A percentile compares a stretch with the other conserved stretches of the same genome.
These are phyloP conservation scores for Didymella sp. DNA, from an alignment of 2,329 filamentous ascomycete species.

Conservation along the genomic window DNA sequence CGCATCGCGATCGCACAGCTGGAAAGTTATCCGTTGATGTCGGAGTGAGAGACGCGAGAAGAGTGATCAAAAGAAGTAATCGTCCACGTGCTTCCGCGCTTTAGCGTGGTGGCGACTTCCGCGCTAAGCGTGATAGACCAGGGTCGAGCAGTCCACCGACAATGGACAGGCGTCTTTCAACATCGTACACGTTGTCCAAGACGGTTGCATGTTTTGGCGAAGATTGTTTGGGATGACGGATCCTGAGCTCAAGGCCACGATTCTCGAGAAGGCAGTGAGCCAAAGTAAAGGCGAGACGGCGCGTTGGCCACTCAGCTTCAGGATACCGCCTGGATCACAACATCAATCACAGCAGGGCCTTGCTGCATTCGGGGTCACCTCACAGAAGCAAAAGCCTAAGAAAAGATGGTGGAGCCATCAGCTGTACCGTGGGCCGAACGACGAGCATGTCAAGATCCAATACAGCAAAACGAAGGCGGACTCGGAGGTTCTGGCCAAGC, in stretches of 20 bases:
- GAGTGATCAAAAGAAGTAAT: neutral
- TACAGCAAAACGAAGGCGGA: constrained; percentile 75
- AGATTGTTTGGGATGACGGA: neutral
- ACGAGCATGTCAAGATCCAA: constrained; percentile 69
- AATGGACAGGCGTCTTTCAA: neutral
- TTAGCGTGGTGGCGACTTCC: constrained; percentile 12
- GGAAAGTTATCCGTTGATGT: neutral
- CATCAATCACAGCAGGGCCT: constrained; percentile 22
- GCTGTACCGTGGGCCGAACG: constrained; percentile 66
- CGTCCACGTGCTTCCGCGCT: constrained; percentile 11
- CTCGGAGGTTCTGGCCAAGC: constrained; percentile 69
- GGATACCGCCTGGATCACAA: constrained; percentile 24
- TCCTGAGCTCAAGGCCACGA: neutral
- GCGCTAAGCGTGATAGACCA: neutral
- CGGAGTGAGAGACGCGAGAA: neutral
- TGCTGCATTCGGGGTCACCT: constrained; percentile 14
- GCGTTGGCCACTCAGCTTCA: constrained; percentile 33
- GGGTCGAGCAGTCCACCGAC: neutral
- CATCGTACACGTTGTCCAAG: neutral
- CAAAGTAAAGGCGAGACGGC: constrained; percentile 1
- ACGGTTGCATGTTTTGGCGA: neutral
- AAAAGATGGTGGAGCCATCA: constrained; percentile 69
- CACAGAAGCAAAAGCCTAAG: constrained; percentile 1
- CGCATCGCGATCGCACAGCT: neutral
- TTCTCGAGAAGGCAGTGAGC: neutral